Conservation (phyloP, 441 rosid species). For the Erysimum pusillum region DNA sequence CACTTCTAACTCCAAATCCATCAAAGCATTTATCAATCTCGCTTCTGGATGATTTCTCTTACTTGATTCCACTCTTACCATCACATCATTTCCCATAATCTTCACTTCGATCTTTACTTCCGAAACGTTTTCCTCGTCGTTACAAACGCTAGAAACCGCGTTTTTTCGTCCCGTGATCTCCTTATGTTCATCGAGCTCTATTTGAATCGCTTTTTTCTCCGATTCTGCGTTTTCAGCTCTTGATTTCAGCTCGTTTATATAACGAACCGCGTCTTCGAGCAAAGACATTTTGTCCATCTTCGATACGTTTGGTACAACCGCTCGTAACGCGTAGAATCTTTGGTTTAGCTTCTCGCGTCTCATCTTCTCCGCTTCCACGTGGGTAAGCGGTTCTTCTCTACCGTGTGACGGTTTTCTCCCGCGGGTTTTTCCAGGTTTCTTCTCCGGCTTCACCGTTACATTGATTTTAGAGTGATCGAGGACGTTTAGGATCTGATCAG, state of each 20-base stretch:
- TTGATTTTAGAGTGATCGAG: slow-evolving; percentile 71
- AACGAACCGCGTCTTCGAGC: slow-evolving; percentile 79
- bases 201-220: slow-evolving; percentile 67
- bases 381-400: slow-evolving; percentile 81
- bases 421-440: slow-evolving; percentile 67
- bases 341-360: slow-evolving; percentile 95
- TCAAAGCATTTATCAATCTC: slow-evolving; percentile 81
- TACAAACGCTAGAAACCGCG: slow-evolving; percentile 19
- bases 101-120: slow-evolving; percentile 75
- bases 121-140: slow-evolving; percentile 35
- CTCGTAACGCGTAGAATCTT: slow-evolving; percentile 79
- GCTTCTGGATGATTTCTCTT: slow-evolving; percentile 93
- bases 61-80: slow-evolving; percentile 76
- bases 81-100: slow-evolving; percentile 76
- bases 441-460: slow-evolving; percentile 65
- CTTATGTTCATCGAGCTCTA: slow-evolving; percentile 57
- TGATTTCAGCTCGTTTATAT: slow-evolving; percentile 77
- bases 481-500: slow-evolving; percentile 21
- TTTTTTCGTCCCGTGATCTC: slow-evolving; percentile 47
- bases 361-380: slow-evolving; percentile 93
- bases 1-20: slow-evolving; percentile 84
- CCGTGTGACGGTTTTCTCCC: slow-evolving; percentile 87
- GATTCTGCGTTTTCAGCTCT: slow-evolving; percentile 61
- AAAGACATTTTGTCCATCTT: slow-evolving; percentile 93
- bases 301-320: slow-evolving; percentile 90